Base-by-base conservation (phyloP, 208 protist genomes). In the Crithidia sp. region DNA sequence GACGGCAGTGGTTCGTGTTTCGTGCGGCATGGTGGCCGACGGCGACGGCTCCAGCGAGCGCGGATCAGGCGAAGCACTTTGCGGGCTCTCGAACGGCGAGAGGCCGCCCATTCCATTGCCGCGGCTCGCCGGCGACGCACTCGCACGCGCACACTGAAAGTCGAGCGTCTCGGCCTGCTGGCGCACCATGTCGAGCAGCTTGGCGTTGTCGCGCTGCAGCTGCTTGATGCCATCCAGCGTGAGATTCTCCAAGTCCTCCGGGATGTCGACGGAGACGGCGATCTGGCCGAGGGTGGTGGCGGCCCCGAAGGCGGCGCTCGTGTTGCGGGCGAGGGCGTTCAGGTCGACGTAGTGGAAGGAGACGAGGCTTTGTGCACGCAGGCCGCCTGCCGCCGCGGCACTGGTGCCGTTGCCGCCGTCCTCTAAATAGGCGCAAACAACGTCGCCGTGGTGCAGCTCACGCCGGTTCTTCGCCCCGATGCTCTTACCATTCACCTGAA, bases 311-410 rank as follows among this genome's bases (percentile, higher is more conserved):
- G 56, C 63, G 56, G 41, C 59, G 63, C 64, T 62, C 39, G 49
- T 64, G 72, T 59, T 56, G 19, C 85, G 85, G 2, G 88, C 74
- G 49, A 93, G 74, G 41, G 75, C 83, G 64, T 90, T 91, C 19
- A 88, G 79, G 65, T 94, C 89, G 39, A 94, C 82, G 54, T 84
- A 94, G 76, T 94, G 89, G 50, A 91, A 90, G 6, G 81, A 75
- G 13, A 94, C 56, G 12, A 91, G 66, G 65, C 68, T 81, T 58
- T 91, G 83, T 55, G 85, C 77, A 4, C 56, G 52, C 36, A 65
- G 54, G 36, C 56, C 47, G 28, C 41, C 73, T 36, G 47, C 39
- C 8, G 39, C 50, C 12, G 28, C 28, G 1, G 0, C 28, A 28
- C 28, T 28, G 28, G 28, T 1, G 28, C 28, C 1, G 1, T 74